Percentiles rank a stretch among this genome's conserved stretches.
Evolutionary conservation across 1,284 basidiomycete genomes (phyloP).

Genomic region (Cystobasidiaceae sp.): DNA sequence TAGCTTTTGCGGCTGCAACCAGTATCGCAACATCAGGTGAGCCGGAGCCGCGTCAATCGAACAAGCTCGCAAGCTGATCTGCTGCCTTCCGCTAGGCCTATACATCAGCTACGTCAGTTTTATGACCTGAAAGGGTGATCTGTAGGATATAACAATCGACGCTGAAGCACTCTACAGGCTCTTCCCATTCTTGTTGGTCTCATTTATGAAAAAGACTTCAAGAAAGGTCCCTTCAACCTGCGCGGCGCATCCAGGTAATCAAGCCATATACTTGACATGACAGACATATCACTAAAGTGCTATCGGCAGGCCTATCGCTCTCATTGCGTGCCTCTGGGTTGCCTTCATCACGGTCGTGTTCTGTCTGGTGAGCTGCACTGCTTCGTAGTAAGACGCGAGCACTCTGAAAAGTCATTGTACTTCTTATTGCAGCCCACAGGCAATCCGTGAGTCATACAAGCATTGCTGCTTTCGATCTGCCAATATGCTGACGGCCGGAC

Average conservation of each 20-base stretch:
- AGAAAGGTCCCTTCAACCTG: constrained; percentile 66
- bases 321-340: constrained; percentile 36
- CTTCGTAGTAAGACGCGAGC: too few species aligned
- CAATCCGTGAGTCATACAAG: constrained; percentile 45
- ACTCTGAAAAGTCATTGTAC: too few species aligned
- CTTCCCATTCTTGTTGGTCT: constrained; percentile 65
- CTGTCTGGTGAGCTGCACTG: constrained; percentile 36
- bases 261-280: constrained; percentile 54
- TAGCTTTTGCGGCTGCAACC: neutral
- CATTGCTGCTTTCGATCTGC: neutral
- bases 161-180: constrained; percentile 45
- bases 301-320: constrained; percentile 46
- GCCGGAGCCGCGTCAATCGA: constrained; percentile 58
- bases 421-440: neutral
- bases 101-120: constrained; percentile 1
- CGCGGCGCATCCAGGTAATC: constrained; percentile 54
- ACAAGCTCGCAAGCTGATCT: neutral
- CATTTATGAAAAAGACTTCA: constrained; percentile 57
- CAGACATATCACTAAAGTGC: constrained; percentile 59
- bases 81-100: neutral
- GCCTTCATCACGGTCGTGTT: constrained; percentile 42
- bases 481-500: constrained; percentile 33
- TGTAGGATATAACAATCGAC: neutral
- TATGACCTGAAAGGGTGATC: neutral
- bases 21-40: constrained; percentile 54